Percentiles rank a stretch among this genome's conserved stretches.
These are phyloP conservation scores for Septoria petroselini DNA, from an alignment of 2,329 filamentous ascomycete genomes.

Conservation along the genomic window DNA sequence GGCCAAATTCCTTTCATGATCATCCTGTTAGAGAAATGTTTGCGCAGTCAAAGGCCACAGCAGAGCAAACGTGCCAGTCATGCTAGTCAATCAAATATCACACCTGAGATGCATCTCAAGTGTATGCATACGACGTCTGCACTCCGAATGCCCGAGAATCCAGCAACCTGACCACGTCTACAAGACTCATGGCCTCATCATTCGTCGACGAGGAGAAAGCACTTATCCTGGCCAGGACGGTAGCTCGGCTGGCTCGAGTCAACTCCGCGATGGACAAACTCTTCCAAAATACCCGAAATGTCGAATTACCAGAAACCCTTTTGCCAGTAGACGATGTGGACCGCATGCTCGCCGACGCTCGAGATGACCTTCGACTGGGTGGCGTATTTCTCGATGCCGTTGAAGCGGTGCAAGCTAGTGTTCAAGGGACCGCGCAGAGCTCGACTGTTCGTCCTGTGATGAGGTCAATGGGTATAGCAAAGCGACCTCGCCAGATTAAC, in stretches of 20 bases:
- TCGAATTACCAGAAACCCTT: background rate
- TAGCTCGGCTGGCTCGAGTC: conserved; percentile 8
- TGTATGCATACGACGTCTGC: too few species aligned
- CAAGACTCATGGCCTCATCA: background rate
- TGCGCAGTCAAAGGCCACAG: too few species aligned
- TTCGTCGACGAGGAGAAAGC: background rate
- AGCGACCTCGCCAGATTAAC: conserved; percentile 6
- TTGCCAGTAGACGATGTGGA: background rate
- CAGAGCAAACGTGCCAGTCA: too few species aligned
- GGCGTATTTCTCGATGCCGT: conserved; percentile 1
- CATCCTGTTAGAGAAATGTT: too few species aligned
- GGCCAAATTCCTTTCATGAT: too few species aligned
- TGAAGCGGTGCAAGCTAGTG: background rate
- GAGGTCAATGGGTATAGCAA: background rate
- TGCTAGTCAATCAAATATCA: too few species aligned
- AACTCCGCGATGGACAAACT: conserved; percentile 3
- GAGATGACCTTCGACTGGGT: conserved; percentile 12
- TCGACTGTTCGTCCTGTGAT: background rate
- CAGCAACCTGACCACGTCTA: background rate
- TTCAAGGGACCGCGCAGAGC: too few species aligned
- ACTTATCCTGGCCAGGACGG: background rate
- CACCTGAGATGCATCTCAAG: too few species aligned
- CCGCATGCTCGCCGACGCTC: conserved; percentile 3
- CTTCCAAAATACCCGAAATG: background rate
- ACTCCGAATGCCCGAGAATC: too few species aligned